Percentiles rank a stretch among this genome's conserved stretches.
phyloP scores from a whole-genome alignment of 768 basidiomycete species.

The Kwoniella dendrophila region DNA sequence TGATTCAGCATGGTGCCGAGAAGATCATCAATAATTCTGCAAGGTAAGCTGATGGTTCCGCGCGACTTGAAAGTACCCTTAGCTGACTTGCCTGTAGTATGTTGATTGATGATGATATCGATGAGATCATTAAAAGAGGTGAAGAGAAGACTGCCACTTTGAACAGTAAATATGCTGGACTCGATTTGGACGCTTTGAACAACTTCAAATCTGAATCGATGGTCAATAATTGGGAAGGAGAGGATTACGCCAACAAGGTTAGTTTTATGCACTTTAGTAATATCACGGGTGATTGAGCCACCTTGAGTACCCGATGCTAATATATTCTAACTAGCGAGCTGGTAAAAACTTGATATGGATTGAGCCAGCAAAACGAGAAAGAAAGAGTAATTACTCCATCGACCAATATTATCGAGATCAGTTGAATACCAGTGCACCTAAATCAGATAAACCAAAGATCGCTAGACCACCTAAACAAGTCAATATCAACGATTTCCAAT shows the following conservation, averaged over 20 bases:
- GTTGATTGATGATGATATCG: slow-evolving; percentile 85
- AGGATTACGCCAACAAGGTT: slow-evolving; percentile 77
- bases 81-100: slow-evolving; percentile 59
- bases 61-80: not conserved
- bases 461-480: slow-evolving; percentile 87
- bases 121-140: slow-evolving; percentile 85
- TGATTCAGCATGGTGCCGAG: slow-evolving; percentile 97
- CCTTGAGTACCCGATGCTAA: slow-evolving; percentile 18
- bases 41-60: slow-evolving; percentile 60
- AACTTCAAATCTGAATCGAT: slow-evolving; percentile 95
- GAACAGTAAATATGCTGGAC: slow-evolving; percentile 85
- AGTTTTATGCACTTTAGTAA: slow-evolving; percentile 29
- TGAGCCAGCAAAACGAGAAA: slow-evolving; percentile 88
- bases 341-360: slow-evolving; percentile 59
- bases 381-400: slow-evolving; percentile 83
- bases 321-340: slow-evolving; percentile 14
- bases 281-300: not conserved
- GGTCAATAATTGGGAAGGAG: slow-evolving; percentile 88
- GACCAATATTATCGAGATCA: slow-evolving; percentile 95
- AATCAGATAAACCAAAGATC: slow-evolving; percentile 73
- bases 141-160: slow-evolving; percentile 87
- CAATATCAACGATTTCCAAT: slow-evolving; percentile 89
- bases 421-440: slow-evolving; percentile 75
- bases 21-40: slow-evolving; percentile 84
- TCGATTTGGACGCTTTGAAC: slow-evolving; percentile 91